Evolutionary conservation across 1,139 yeast genomes (phyloP).

Genomic region (Neolecta irregularis): DNA sequence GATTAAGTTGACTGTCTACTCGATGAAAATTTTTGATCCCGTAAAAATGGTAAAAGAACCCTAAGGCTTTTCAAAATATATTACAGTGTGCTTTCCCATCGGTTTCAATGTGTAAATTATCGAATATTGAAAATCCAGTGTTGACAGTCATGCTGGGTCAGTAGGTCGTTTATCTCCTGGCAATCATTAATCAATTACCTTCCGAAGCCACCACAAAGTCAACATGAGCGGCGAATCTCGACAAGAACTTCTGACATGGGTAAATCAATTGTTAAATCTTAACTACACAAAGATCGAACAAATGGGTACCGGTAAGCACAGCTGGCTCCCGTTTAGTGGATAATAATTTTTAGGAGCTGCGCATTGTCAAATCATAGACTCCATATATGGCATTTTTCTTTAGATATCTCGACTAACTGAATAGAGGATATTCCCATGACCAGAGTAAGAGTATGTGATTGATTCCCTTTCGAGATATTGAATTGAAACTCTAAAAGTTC

Average conservation of each 20-base stretch:
- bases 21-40: too few relatives aligned
- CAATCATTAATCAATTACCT: too few relatives aligned
- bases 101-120: too few relatives aligned
- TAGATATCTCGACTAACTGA: constrained; percentile 20
- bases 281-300: constrained; percentile 70
- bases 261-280: constrained; percentile 36
- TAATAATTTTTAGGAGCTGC: constrained; percentile 25
- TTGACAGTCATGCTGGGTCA: too few relatives aligned
- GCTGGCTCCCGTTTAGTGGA: not conserved
- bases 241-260: constrained; percentile 72
- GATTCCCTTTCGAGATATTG: not conserved
- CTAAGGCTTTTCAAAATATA: too few relatives aligned
- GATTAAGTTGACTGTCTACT: too few relatives aligned
- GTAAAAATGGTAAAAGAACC: too few relatives aligned
- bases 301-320: constrained; percentile 75
- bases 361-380: constrained; percentile 81
- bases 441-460: constrained; percentile 4
- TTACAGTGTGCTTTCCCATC: too few relatives aligned
- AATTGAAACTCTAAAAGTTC: constrained; percentile 25
- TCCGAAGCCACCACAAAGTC: too few relatives aligned
- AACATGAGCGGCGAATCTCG: too few relatives aligned
- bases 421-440: constrained; percentile 11
- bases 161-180: too few relatives aligned
- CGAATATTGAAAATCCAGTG: too few relatives aligned
- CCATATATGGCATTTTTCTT: constrained; percentile 56